Conservation (phyloP, 1,139 yeast genomes). For the Yamadazyma siamensis region DNA sequence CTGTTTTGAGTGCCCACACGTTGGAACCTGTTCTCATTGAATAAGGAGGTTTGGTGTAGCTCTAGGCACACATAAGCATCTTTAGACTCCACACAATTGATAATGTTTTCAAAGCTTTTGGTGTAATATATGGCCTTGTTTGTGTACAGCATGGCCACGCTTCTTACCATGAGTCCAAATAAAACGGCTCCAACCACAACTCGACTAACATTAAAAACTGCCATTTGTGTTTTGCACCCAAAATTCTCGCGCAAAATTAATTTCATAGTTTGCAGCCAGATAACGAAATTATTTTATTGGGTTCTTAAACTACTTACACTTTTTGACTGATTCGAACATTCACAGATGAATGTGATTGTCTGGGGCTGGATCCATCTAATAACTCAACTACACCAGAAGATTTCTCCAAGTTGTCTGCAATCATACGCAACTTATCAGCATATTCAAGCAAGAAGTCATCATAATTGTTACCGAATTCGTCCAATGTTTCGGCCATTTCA, state of each 20-base stretch:
- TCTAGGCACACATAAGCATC: conserved; percentile 13
- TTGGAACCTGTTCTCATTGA: conserved; percentile 7
- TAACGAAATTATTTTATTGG: no score
- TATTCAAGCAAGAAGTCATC: conserved; percentile 18
- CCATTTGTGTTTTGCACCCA: no score
- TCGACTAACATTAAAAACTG: no score
- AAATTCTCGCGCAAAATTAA: no score
- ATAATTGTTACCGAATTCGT: conserved; percentile 26
- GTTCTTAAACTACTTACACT: no score
- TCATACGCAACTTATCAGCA: conserved; percentile 16
- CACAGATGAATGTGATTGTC: conserved; percentile 14
- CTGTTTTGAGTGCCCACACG: conserved; percentile 4
- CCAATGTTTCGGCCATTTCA: conserved; percentile 29
- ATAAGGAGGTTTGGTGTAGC: conserved; percentile 5
- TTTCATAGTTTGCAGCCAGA: background rate
- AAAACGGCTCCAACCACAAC: no score
- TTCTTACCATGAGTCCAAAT: no score
- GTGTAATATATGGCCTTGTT: no score
- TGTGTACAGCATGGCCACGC: no score
- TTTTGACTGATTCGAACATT: conserved; percentile 11
- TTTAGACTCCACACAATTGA: conserved; percentile 18
- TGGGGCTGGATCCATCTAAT: conserved; percentile 16
- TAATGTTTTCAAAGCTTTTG: conserved; percentile 6
- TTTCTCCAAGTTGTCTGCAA: conserved; percentile 15
- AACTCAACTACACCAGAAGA: conserved; percentile 15